Base-by-base conservation (phyloP, 176 grass and related monocot genomes). In the Lolium rigidum region DNA sequence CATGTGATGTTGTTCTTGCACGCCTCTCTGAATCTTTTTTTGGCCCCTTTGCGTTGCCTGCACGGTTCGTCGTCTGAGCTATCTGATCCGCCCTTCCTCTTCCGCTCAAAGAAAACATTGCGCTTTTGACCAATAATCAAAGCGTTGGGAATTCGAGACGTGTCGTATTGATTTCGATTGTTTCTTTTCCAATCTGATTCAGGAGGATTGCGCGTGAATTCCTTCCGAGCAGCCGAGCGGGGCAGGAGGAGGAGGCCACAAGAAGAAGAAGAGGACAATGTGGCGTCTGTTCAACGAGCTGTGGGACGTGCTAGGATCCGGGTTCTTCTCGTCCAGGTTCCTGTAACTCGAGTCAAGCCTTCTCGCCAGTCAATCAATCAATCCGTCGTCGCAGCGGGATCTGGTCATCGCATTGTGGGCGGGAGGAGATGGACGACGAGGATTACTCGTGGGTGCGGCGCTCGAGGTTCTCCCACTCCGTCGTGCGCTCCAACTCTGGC, bases 381-480 rank as follows among this genome's bases (percentile, higher is more conserved):
- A 2, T 76, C 73, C 73, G 7, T 44, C 10, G 24, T 28, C 24
- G 59, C 39, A 6, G 49, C 18, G 78, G 60, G 28, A 64, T 82
- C 57, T 83, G 26, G n/a, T 84, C 63, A 20, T 35, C 31, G 31
- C 31, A 56, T 61, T n/a, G 60, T 55, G 20, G 26, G 70, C 11
- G 60, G 66, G 78, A 47, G 67, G 44, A 78, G 57, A 95, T 91
- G 92, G 86, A 94, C 26, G 92, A 96, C 39, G 88, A 96, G 50
- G 84, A 85, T 25, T 90, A 65, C 84, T 99, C 97, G 71, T 99
- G 94, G 97, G 78, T 99, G 58, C 90, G 76, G 80, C 93, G 94
- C 26, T 83, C 94, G n/a, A 89, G 89, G 48, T 99, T 91, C 85
- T 91, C 97, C 14, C 90, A 91, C 67, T 85, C 97, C 12, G 86